Evolutionary conservation across 2,329 filamentous ascomycete species (phyloP), one percentile per base, ranked within the genome.

Genomic region (Aschersonia sp.): DNA sequence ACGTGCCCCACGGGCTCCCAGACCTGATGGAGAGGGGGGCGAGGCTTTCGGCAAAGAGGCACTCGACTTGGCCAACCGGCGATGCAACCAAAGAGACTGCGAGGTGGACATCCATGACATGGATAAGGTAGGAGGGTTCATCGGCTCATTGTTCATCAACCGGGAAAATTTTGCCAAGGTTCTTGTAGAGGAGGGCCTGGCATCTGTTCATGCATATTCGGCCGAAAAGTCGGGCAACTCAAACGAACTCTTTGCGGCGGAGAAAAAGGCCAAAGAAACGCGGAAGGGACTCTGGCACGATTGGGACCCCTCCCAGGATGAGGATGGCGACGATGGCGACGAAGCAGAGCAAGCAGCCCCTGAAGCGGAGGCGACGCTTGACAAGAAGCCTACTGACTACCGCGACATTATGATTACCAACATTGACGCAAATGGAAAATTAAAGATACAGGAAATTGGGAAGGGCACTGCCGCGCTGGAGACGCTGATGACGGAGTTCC

Each of bases 81-180:
- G 89, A 49, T 88, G 84, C 68, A 84, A 88, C 71, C 92, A 98
- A 70, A 83, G 92, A 47, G 92, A 98, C 64, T 89, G 92, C 45
- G 90, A 97, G 66, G 86, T 98, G 49, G 89, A 98, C 57, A 84
- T 98, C 22, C 82, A 95, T 63, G 88, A 89, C 58, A 85, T 87
- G 55, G 92, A 98, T 73, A 97, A 95, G 73, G 83, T 92, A 30
- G 92, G 92, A 57, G 92, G 92, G 39, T 98, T 98, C 71, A 97
- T 98, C 55, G 92, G 92, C 48, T 86, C 87, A 11, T 74, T 98
- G 30, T 95, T 88, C 64, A 78, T 98, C 63, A 90, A 88, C 71
- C 85, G 89, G 47, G 90, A 97, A 67, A 97, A 86, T 70, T 94
- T 98, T 60, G 87, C 89, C 58, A 95, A 95, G 72, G 66, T 87